These are phyloP conservation scores for Aureobasidium uvarum DNA, from an alignment of 2,329 filamentous ascomycete genomes.

Conservation along the genomic window DNA sequence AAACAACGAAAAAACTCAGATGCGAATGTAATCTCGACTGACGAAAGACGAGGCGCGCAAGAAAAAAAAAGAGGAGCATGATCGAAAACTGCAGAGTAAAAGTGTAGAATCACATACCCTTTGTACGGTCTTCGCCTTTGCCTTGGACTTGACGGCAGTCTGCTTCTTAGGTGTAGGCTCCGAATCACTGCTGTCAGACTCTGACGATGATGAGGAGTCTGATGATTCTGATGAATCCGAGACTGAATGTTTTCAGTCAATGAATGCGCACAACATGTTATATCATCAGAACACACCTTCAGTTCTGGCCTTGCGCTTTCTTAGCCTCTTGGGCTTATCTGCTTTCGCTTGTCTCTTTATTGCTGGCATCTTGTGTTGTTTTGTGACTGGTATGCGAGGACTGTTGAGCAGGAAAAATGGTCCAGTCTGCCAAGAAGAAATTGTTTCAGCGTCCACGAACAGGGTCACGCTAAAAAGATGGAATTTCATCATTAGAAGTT, in stretches of 20 bases:
- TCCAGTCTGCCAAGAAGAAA: constrained; percentile 12
- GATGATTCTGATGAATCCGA: constrained; percentile 22
- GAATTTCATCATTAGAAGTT: not conserved
- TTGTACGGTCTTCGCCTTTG: not conserved
- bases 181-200: constrained; percentile 19
- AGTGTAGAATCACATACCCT: not conserved
- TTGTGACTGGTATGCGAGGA: not conserved
- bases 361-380: constrained; percentile 15
- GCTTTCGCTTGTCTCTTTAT: constrained; percentile 11
- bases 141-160: not conserved
- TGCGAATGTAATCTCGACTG: not conserved
- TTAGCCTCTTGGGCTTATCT: constrained; percentile 21
- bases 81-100: not conserved
- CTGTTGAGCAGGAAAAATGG: constrained; percentile 3
- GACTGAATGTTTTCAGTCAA: not conserved
- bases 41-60: not conserved
- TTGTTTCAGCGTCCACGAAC: not conserved
- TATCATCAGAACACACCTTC: not conserved
- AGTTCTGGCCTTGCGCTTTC: constrained; percentile 23
- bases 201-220: constrained; percentile 14
- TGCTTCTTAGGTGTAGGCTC: constrained; percentile 10
- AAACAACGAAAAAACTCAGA: not conserved
- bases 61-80: not conserved
- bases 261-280: not conserved
- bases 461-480: not conserved